Conservation (phyloP, 345 rosid species). For the Euphorbia tirucalli region DNA sequence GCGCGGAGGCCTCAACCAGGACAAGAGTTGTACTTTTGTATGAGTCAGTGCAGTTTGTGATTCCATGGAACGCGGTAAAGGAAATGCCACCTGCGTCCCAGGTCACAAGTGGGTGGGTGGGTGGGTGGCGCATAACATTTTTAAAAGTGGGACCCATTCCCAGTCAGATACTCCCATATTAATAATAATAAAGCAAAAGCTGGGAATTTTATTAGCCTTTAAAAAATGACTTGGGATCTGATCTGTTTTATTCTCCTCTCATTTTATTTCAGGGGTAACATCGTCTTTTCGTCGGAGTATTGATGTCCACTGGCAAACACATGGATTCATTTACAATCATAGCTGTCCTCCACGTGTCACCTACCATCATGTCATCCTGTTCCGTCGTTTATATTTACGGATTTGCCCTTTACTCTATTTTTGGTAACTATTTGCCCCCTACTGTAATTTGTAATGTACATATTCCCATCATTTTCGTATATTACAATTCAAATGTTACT, state of each 20-base stretch:
- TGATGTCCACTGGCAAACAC: too few species aligned
- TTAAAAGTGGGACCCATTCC: neutral
- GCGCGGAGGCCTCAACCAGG: too few species aligned
- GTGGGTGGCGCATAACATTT: neutral
- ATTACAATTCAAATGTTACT: neutral
- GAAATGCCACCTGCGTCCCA: neutral
- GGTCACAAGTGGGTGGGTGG: neutral
- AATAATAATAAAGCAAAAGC: too few species aligned
- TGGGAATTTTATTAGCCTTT: too few species aligned
- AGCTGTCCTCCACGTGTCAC: slow-evolving; percentile 14
- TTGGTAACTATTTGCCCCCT: too few species aligned
- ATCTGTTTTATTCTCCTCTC: too few species aligned
- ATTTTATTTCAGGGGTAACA: neutral
- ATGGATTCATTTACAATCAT: too few species aligned
- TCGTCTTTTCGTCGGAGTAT: neutral
- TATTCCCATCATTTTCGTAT: too few species aligned
- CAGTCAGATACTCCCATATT: neutral
- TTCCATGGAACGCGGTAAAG: neutral
- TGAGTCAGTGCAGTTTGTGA: neutral
- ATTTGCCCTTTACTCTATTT: slow-evolving; percentile 9
- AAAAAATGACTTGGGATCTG: too few species aligned
- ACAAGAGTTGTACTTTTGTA: too few species aligned
- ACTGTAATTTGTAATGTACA: too few species aligned
- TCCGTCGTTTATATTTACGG: too few species aligned
- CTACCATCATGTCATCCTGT: neutral